Evolutionary conservation across 139 green algal species (phyloP).

Genomic region (Yamagishiella unicocca): DNA sequence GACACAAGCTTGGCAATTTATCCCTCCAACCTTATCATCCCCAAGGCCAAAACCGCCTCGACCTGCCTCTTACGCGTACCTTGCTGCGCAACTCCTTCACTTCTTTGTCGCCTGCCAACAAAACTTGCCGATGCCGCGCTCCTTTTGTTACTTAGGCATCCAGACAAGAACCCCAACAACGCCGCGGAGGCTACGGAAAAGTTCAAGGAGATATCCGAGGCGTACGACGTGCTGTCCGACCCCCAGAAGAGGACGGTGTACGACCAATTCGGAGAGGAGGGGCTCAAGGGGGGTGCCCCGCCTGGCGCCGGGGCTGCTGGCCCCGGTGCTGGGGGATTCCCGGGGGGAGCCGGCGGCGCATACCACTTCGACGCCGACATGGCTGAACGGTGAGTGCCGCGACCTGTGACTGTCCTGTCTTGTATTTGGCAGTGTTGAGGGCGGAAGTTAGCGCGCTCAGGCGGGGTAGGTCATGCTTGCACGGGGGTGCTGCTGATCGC

Average conservation of each 20-base stretch:
- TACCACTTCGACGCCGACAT: conserved; percentile 53
- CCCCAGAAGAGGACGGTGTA: conserved; percentile 45
- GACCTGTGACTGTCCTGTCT: too few relatives aligned
- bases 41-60: background rate
- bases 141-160: conserved; percentile 31
- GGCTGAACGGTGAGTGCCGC: conserved; percentile 22
- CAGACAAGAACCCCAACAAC: conserved; percentile 84
- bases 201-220: conserved; percentile 62
- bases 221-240: conserved; percentile 54
- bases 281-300: conserved; percentile 50
- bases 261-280: conserved; percentile 63
- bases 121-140: too few relatives aligned
- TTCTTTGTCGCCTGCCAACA: too few relatives aligned
- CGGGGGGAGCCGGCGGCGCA: conserved; percentile 17
- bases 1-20: too few relatives aligned
- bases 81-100: too few relatives aligned
- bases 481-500: too few relatives aligned
- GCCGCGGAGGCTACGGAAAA: conserved; percentile 38
- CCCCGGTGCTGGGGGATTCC: conserved; percentile 3
- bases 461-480: too few relatives aligned
- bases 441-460: too few relatives aligned
- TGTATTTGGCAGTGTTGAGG: too few relatives aligned
- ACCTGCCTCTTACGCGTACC: too few relatives aligned
- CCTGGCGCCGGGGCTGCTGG: background rate
- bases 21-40: background rate